Conservation (phyloP, 805 yeast genomes). For the Wickerhamiella qilinensis region DNA sequence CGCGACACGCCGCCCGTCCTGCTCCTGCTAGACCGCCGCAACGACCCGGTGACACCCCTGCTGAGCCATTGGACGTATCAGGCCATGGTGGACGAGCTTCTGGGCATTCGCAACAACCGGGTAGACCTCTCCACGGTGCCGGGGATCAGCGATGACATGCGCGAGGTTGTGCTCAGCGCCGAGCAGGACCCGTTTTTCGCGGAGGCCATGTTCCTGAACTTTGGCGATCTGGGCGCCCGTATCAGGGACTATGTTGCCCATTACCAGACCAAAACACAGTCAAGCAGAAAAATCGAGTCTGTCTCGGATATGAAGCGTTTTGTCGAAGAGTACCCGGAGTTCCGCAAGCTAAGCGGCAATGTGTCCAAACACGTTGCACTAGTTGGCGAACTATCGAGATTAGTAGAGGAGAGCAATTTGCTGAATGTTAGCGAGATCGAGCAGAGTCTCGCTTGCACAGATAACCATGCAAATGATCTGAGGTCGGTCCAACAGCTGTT, state of each 20-base stretch:
- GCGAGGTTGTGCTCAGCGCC: slow-evolving; percentile 47
- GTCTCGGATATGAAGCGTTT: slow-evolving; percentile 82
- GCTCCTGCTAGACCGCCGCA: slow-evolving; percentile 63
- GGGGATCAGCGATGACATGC: slow-evolving; percentile 39
- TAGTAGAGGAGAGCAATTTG: slow-evolving; percentile 41
- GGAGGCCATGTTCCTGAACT: slow-evolving; percentile 74
- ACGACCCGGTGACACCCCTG: slow-evolving; percentile 87
- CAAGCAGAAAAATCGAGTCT: slow-evolving; percentile 53
- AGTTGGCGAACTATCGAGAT: slow-evolving; percentile 70
- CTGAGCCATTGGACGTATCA: slow-evolving; percentile 96
- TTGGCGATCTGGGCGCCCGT: slow-evolving; percentile 85
- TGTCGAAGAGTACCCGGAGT: slow-evolving; percentile 87
- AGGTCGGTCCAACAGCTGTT: slow-evolving; percentile 41
- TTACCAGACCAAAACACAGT: slow-evolving; percentile 67
- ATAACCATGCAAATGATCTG: slow-evolving; percentile 40
- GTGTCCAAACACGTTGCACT: slow-evolving; percentile 85
- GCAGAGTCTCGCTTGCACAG: slow-evolving; percentile 62
- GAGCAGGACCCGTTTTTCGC: slow-evolving; percentile 63
- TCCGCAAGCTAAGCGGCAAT: slow-evolving; percentile 70
- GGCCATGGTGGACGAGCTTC: slow-evolving; percentile 87
- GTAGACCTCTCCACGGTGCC: slow-evolving; percentile 48
- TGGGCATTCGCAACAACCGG: slow-evolving; percentile 71
- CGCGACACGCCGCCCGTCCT: slow-evolving; percentile 58
- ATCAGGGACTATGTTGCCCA: slow-evolving; percentile 71
- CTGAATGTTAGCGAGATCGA: slow-evolving; percentile 85